phyloP scores from a whole-genome alignment of 2,329 filamentous ascomycete genomes.

The Simplicillium sp. region DNA sequence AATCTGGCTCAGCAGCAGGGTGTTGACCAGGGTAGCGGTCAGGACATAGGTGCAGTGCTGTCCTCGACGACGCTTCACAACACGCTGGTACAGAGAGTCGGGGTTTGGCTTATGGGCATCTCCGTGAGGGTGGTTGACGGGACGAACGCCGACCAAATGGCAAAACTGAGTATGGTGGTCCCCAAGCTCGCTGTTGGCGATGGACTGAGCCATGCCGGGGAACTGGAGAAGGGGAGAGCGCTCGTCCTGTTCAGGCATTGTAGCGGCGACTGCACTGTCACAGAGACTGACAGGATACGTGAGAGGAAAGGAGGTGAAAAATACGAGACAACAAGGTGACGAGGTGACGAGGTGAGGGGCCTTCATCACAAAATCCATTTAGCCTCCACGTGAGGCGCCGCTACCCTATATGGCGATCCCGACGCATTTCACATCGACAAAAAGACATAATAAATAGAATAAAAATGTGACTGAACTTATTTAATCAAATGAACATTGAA shows the following conservation, averaged over 20 bases:
- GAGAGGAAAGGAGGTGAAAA: too few species aligned
- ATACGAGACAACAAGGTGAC: too few species aligned
- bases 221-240: conserved; percentile 5
- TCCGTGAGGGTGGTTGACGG: conserved; percentile 8
- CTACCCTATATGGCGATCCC: too few species aligned
- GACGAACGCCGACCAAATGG: conserved; percentile 9
- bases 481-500: too few species aligned
- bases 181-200: neutral
- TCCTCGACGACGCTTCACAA: conserved; percentile 6
- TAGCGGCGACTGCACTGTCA: neutral
- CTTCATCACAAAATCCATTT: too few species aligned
- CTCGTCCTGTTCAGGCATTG: conserved; percentile 3
- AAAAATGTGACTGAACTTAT: too few species aligned
- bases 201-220: neutral
- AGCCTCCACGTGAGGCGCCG: too few species aligned
- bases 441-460: too few species aligned
- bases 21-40: conserved; percentile 12
- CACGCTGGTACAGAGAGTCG: conserved; percentile 12
- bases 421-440: too few species aligned
- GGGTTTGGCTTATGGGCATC: conserved; percentile 8
- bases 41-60: conserved; percentile 10
- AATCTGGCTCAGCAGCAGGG: conserved; percentile 11
- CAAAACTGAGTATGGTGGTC: conserved; percentile 12
- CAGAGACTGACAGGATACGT: too few species aligned
- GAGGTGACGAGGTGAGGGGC: too few species aligned